Evolutionary conservation across 257 asterid genomes (phyloP), one percentile per base, ranked within the genome.

Genomic region (Solanum commersonii): DNA sequence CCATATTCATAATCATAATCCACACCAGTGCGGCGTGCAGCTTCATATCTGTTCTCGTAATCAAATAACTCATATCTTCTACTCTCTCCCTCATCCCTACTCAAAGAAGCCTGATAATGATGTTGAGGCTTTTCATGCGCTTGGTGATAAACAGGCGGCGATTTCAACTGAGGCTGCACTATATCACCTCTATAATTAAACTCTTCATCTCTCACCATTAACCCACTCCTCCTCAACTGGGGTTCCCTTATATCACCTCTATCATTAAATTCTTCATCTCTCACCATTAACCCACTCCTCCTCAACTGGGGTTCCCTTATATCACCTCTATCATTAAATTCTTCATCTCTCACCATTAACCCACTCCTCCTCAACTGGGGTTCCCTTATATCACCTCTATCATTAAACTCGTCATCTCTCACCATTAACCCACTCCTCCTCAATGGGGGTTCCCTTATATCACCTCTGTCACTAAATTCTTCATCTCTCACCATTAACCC

Each of bases 1-100:
- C 2, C 56, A 65, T 65, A 44, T 44, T 89, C 88, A 89, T 89
- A 86, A 11, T 38, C 84, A 85, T 42, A 78, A 65, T 83, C 59
- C 40, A 52, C 76, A 18, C 78, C 63, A 89, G 44, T 4, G 74
- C 52, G 33, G 65, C 38, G 40, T 63, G 15, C 49, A 82, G 59
- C 52, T 34, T 68, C 88, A 44, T 63, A 63, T 23, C 34, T 84
- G 46, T 85, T 23, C 29, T 63, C 74, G 44, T 81, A 46, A 70
- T 81, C 84, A 74, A 20, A 27, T 8, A 86, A 31, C 78, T 85
- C 88, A 65, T 29, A 33, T 40, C 78, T 85, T 86, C 72, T 68
- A 34, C 72, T 68, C 25, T 46, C 33, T 27, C 4, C 44, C 60
- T 86, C 90, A 65, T 86, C 87, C 84, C 84, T 65, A 65, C 74